Evolutionary conservation across 768 basidiomycete species (phyloP), one percentile per base, ranked within the genome.

Genomic region (Scleroderma citrinum): DNA sequence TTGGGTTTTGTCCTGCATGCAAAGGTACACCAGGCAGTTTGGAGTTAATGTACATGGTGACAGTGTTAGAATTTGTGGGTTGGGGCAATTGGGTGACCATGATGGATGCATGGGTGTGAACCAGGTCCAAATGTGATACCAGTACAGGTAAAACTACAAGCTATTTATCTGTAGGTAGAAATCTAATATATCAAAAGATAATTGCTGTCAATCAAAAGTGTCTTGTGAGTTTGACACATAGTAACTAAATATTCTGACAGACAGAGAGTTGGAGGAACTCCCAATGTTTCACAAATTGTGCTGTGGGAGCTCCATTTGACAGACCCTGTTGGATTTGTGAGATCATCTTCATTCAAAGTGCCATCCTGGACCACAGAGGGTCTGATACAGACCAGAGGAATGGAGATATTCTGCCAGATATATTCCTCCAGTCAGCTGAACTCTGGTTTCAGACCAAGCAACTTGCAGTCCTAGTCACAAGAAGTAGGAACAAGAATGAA

Each of bases 11-110:
- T 37, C 88, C 89, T 62, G 82, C 78, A 64, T 88, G 84, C 3
- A 86, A 83, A 1, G 87, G 87, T 11, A 98, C 83, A 37, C 96
- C 96, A 13, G 96, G 96, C 12, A 92, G 75, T 63, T 97, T 94
- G 2, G 95, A 95, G 70, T 98, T 98, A 72, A 99, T 86, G 67
- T 98, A 99, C 80, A 98, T 87, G 0, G 96, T 96, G 21, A 98
- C n/a, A n/a, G n/a, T n/a, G n/a, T n/a, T n/a, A n/a, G n/a, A n/a
- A n/a, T n/a, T n/a, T n/a, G n/a, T n/a, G n/a, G n/a, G n/a, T n/a
- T n/a, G n/a, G n/a, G n/a, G n/a, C n/a, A n/a, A n/a, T n/a, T n/a
- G n/a, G n/a, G n/a, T n/a, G n/a, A n/a, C n/a, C n/a, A n/a, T n/a
- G n/a, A n/a, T n/a, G n/a, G n/a, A n/a, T n/a, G n/a, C n/a, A n/a